These are phyloP conservation scores for Rhodosporidiobolus odoratus DNA, from an alignment of 768 basidiomycete genomes.

Conservation along the genomic window DNA sequence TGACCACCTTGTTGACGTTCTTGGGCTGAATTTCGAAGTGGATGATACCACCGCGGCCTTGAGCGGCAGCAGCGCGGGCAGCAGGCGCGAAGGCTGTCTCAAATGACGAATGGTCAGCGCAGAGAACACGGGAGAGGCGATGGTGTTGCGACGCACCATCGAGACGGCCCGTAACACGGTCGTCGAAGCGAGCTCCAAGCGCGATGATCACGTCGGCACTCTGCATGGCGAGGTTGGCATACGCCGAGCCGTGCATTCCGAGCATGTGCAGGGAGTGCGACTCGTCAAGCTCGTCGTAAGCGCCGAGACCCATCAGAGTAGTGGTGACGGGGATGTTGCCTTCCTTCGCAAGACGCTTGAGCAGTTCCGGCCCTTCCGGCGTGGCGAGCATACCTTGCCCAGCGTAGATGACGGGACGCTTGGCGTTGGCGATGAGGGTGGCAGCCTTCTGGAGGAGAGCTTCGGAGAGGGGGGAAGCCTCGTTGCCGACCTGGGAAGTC, in stretches of 20 bases:
- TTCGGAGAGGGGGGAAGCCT: slow-evolving; percentile 31
- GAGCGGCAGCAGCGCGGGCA: slow-evolving; percentile 73
- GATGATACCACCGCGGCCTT: slow-evolving; percentile 90
- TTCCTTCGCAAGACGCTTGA: slow-evolving; percentile 67
- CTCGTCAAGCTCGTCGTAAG: slow-evolving; percentile 79
- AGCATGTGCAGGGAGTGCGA: slow-evolving; percentile 89
- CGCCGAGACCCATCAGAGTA: slow-evolving; percentile 89
- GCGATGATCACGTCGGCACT: slow-evolving; percentile 96
- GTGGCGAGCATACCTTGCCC: slow-evolving; percentile 84
- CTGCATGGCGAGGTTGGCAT: slow-evolving; percentile 97
- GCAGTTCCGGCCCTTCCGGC: slow-evolving; percentile 71
- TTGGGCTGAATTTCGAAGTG: slow-evolving; percentile 99
- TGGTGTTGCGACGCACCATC: slow-evolving; percentile 44
- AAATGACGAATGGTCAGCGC: not conserved
- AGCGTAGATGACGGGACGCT: slow-evolving; percentile 85
- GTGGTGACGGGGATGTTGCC: slow-evolving; percentile 98
- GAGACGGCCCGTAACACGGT: slow-evolving; percentile 91
- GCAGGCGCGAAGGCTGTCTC: slow-evolving; percentile 70
- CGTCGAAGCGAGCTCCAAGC: slow-evolving; percentile 92
- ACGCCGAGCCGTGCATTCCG: slow-evolving; percentile 96
- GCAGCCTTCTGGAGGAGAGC: slow-evolving; percentile 58
- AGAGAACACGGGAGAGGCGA: not conserved
- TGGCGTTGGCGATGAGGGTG: slow-evolving; percentile 80
- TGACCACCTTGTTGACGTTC: slow-evolving; percentile 97
- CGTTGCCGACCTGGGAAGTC: slow-evolving; percentile 26